A percentile compares a stretch with the other conserved stretches of the same genome.
Evolutionary conservation across 768 basidiomycete species (phyloP).

Genomic region (Trametes maxima): DNA sequence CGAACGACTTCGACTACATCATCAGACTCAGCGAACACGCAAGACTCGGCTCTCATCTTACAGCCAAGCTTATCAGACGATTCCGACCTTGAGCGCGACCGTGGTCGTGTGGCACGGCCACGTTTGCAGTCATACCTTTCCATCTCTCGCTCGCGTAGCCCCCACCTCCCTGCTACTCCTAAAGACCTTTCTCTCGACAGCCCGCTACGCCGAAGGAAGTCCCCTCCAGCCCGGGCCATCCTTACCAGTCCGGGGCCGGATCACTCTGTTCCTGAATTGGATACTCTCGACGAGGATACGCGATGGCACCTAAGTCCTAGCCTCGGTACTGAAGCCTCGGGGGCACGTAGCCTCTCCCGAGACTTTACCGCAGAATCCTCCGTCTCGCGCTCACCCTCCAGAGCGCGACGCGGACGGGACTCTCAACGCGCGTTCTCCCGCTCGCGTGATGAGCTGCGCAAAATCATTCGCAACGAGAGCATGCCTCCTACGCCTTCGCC

Average conservation of each 20-base stretch:
- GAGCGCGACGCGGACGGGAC: constrained; percentile 16
- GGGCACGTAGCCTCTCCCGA: constrained; percentile 3
- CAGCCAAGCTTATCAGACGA: constrained; percentile 16
- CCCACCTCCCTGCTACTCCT: constrained; percentile 51
- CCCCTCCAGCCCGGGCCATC: constrained; percentile 9
- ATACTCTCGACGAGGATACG: constrained; percentile 12
- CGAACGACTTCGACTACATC: constrained; percentile 28
- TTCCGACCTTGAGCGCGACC: constrained; percentile 16
- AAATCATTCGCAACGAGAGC: constrained; percentile 26
- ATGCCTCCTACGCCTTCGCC: constrained; percentile 26
- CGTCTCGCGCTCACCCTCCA: constrained; percentile 7
- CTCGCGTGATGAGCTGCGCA: constrained; percentile 12
- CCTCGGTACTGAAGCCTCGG: neutral
- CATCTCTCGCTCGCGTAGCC: constrained; percentile 50
- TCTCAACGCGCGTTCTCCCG: constrained; percentile 8
- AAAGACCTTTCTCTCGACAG: constrained; percentile 22
- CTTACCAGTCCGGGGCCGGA: constrained; percentile 12
- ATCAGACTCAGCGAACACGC: constrained; percentile 20
- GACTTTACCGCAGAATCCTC: neutral
- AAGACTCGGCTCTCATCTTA: constrained; percentile 18
- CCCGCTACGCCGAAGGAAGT: constrained; percentile 21
- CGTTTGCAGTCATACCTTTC: constrained; percentile 20
- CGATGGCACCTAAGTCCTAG: constrained; percentile 17
- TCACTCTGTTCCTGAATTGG: constrained; percentile 16
- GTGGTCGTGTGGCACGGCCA: constrained; percentile 20